These are phyloP conservation scores for Rhizophora apiculata DNA, from an alignment of 345 rosid genomes.

Conservation along the genomic window DNA sequence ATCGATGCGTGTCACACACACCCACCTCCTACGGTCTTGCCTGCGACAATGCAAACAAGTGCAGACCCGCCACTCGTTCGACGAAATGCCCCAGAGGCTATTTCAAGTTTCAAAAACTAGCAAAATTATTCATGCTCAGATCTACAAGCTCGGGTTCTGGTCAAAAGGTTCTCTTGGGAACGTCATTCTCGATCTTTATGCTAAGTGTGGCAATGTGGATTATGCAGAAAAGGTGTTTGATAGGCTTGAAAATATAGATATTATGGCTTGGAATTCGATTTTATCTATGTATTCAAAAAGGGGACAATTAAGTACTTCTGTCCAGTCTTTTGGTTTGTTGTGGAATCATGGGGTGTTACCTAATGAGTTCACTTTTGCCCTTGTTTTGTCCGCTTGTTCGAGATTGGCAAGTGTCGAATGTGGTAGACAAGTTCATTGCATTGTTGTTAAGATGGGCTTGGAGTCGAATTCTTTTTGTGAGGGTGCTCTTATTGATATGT, in stretches of 20 bases:
- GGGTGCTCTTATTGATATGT: slow-evolving; percentile 80
- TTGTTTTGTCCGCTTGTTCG: slow-evolving; percentile 69
- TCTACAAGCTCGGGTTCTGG: slow-evolving; percentile 46
- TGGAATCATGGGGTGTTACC: slow-evolving; percentile 40
- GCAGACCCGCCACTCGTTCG: slow-evolving; percentile 57
- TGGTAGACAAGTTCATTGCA: slow-evolving; percentile 62
- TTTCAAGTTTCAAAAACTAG: slow-evolving; percentile 30
- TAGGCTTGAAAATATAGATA: slow-evolving; percentile 47
- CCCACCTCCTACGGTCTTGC: slow-evolving; percentile 35
- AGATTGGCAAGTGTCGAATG: slow-evolving; percentile 40
- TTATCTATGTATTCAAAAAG: slow-evolving; percentile 62
- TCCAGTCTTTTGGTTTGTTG: slow-evolving; percentile 39
- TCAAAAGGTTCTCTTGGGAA: slow-evolving; percentile 50
- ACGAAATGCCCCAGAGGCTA: slow-evolving; percentile 59
- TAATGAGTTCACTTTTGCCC: slow-evolving; percentile 72
- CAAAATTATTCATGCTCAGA: slow-evolving; percentile 51
- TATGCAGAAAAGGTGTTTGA: slow-evolving; percentile 60
- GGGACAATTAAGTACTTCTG: slow-evolving; percentile 40
- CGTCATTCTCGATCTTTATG: slow-evolving; percentile 72
- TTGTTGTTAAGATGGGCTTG: slow-evolving; percentile 58
- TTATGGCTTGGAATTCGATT: slow-evolving; percentile 76
- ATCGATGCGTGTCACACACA: slow-evolving; percentile 31
- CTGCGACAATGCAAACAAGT: slow-evolving; percentile 44
- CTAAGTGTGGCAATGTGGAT: slow-evolving; percentile 57
- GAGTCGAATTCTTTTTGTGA: slow-evolving; percentile 55